Percentiles rank a stretch among this genome's conserved stretches.
These are phyloP conservation scores for Reutealis trisperma DNA, from an alignment of 345 rosid species.

Conservation along the genomic window DNA sequence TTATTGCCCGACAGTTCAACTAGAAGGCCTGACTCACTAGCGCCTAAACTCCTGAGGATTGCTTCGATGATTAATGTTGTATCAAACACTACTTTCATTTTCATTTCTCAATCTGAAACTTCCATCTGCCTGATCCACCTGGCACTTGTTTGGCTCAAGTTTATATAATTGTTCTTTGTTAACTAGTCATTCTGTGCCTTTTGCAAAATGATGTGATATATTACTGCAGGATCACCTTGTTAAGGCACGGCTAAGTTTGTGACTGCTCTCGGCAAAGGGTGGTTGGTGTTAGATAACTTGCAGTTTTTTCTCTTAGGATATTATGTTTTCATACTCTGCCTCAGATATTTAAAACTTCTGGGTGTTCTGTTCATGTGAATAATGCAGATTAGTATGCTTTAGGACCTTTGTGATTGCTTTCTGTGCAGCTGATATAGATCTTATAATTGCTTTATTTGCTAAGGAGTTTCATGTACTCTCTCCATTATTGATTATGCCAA, in stretches of 20 bases:
- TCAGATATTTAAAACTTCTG: not conserved
- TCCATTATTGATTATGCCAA: conserved; percentile 28
- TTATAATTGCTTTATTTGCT: not conserved
- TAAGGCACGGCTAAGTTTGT: conserved; percentile 9
- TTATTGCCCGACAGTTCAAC: conserved; percentile 12
- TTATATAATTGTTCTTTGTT: conserved; percentile 5
- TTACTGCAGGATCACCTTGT: conserved; percentile 10
- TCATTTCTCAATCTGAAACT: conserved; percentile 15
- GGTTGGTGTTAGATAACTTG: conserved; percentile 1
- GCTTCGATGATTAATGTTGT: not conserved
- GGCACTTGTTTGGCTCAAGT: conserved; percentile 1
- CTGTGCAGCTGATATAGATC: not conserved
- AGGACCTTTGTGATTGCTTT: not conserved
- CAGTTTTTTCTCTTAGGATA: conserved; percentile 1
- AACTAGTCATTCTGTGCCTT: conserved; percentile 3
- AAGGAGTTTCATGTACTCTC: not conserved
- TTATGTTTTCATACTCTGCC: conserved; percentile 12
- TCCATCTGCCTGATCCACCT: conserved; percentile 13
- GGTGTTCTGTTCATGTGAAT: conserved; percentile 23
- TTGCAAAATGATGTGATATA: conserved; percentile 18
- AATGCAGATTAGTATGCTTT: not conserved
- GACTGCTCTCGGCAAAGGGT: not conserved
- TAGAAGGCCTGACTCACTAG: conserved; percentile 2
- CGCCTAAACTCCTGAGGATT: not conserved
- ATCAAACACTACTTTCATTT: not conserved